These are phyloP conservation scores for Curvularia lunata DNA, from an alignment of 2,329 filamentous ascomycete species.

Conservation along the genomic window DNA sequence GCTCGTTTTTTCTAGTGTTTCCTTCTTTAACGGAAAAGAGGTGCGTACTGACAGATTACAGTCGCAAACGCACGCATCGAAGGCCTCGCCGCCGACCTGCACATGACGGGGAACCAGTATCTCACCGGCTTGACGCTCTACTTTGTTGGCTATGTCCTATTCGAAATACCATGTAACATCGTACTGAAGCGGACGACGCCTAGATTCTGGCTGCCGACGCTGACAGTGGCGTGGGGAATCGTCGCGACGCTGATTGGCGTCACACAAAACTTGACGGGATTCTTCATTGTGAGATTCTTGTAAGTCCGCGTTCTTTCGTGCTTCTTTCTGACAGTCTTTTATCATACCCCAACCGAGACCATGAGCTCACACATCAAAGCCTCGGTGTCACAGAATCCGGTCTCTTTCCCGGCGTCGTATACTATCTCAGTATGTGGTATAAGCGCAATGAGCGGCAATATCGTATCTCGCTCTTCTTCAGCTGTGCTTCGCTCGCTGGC, in stretches of 20 bases:
- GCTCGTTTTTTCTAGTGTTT: too few relatives aligned
- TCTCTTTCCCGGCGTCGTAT: conserved; percentile 53
- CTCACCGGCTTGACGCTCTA: conserved; percentile 70
- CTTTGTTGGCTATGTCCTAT: conserved; percentile 61
- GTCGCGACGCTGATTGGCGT: conserved; percentile 60
- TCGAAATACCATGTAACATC: conserved; percentile 67
- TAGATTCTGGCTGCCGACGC: conserved; percentile 50
- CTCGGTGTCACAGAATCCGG: conserved; percentile 47
- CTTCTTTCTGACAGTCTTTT: neutral
- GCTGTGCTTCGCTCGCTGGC: conserved; percentile 63
- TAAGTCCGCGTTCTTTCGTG: too few relatives aligned
- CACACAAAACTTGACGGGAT: conserved; percentile 54
- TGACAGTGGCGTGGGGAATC: conserved; percentile 59
- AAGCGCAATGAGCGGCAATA: conserved; percentile 65
- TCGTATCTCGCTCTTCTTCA: conserved; percentile 66
- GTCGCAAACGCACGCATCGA: conserved; percentile 56
- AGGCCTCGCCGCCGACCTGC: conserved; percentile 39
- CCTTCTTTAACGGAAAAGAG: neutral
- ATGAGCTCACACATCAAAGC: conserved; percentile 15
- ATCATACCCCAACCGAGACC: neutral
- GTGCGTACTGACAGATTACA: conserved; percentile 1
- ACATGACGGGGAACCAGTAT: conserved; percentile 59
- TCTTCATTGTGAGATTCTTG: conserved; percentile 57
- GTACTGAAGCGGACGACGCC: conserved; percentile 65
- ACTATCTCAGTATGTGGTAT: conserved; percentile 69